Evolutionary conservation across 2,329 filamentous ascomycete species (phyloP), one percentile per base, ranked within the genome.

Genomic region (Alternaria sp.): DNA sequence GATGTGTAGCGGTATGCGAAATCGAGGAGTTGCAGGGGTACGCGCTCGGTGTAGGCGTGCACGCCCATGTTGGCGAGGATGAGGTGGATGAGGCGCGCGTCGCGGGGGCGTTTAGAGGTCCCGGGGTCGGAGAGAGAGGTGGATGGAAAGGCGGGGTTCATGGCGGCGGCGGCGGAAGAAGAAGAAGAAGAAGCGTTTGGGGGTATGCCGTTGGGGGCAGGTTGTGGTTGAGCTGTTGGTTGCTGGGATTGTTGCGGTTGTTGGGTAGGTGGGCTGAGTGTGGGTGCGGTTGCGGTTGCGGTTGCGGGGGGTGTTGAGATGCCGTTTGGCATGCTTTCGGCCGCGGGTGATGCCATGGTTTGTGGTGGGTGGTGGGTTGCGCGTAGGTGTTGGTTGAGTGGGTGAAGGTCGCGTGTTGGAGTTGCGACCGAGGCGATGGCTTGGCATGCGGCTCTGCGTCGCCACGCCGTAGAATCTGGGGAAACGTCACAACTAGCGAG

Each of bases 1-100:
- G 87, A 87, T 9, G 89, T 91, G 82, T 93, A 91, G 36, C 91
- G 88, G 83, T 95, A 95, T 48, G 91, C 90, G 73, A 94, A 94
- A 66, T 95, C 91, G 75, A 95, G 88, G 48, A 95, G 87, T 58
- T 93, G 87, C 0, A 94, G 85, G 0, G 91, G 91, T 1, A 95
- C 91, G 70, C 91, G 90, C 76, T 90, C 86, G 76, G 94, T 91
- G 82, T 92, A 95, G 39, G 88, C 84, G 4, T 89, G 88, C 9
- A 94, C 90, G 72, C 91, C 91, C 70, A 93, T 89, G 7, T 89
- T 90, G 21, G 88, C 89, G 48, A 95, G 87, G 51, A 95, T 85
- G 17, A 93, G 86, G 79, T 94, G 91, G 69, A 95, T 86, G 13
- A 92, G 87, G 70, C 91, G 88, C 14, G 89, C 86, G 77, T 95